Conservation (phyloP, 2,329 filamentous ascomycete genomes). For the Nemania bipapillata region DNA sequence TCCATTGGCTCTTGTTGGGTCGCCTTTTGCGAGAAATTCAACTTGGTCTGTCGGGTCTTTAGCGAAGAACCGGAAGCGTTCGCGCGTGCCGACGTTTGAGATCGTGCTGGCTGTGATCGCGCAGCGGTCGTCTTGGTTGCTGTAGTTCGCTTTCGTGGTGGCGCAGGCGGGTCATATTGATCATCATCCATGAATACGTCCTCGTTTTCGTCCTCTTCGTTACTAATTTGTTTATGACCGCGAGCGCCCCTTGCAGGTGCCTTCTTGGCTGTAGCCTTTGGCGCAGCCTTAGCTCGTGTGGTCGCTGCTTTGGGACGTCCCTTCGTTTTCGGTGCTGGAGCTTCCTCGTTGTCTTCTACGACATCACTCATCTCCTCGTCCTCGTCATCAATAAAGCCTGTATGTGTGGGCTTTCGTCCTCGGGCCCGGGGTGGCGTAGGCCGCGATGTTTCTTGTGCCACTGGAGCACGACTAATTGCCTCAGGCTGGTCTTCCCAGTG, state of each 20-base stretch:
- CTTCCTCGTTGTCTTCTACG: slow-evolving; percentile 65
- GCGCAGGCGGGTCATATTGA: slow-evolving; percentile 54
- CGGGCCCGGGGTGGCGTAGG: slow-evolving; percentile 45
- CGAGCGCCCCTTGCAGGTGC: slow-evolving; percentile 59
- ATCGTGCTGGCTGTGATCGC: slow-evolving; percentile 48
- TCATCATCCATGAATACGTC: slow-evolving; percentile 67
- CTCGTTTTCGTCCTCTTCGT: slow-evolving; percentile 59
- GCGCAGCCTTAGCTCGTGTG: slow-evolving; percentile 51
- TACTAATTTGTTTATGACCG: slow-evolving; percentile 52
- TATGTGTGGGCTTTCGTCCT: slow-evolving; percentile 52
- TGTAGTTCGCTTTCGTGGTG: slow-evolving; percentile 53
- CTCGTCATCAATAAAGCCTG: slow-evolving; percentile 54
- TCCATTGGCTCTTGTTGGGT: slow-evolving; percentile 62
- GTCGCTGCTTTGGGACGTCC: slow-evolving; percentile 52
- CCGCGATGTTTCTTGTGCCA: slow-evolving; percentile 36
- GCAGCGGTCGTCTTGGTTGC: slow-evolving; percentile 47
- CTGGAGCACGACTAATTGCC: slow-evolving; percentile 62
- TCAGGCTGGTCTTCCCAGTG: slow-evolving; percentile 83
- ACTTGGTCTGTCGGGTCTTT: slow-evolving; percentile 59
- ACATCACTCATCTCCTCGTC: slow-evolving; percentile 61
- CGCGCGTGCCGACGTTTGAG: slow-evolving; percentile 52
- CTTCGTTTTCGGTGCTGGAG: slow-evolving; percentile 41
- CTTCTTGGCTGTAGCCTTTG: slow-evolving; percentile 58
- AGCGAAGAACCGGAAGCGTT: slow-evolving; percentile 45
- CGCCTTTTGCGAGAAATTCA: slow-evolving; percentile 62